Conservation (phyloP, 192 early-diverging fungal species). For the Coemansia sp. region DNA sequence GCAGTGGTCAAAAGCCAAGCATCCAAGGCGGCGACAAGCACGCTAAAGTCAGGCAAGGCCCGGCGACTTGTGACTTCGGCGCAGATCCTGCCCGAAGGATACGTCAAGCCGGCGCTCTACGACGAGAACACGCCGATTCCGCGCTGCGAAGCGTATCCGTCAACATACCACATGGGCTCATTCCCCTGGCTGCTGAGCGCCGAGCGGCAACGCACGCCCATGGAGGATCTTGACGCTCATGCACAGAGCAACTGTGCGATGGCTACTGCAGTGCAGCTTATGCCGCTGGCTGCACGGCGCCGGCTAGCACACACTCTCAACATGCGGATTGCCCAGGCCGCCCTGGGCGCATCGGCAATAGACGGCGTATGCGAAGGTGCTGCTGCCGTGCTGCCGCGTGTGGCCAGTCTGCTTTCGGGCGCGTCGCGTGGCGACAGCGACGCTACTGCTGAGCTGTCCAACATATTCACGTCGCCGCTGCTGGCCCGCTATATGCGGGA, state of each 20-base stretch:
- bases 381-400: constrained; percentile 19
- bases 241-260: not conserved
- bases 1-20: constrained; percentile 7
- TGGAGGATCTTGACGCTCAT: constrained; percentile 35
- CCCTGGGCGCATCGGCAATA: constrained; percentile 29
- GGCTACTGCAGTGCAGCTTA: constrained; percentile 6
- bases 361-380: constrained; percentile 36
- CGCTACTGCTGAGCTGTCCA: constrained; percentile 15
- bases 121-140: constrained; percentile 39
- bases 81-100: constrained; percentile 30
- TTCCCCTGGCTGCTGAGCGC: constrained; percentile 52
- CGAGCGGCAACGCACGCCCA: constrained; percentile 42
- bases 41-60: constrained; percentile 13
- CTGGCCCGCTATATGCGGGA: constrained; percentile 31
- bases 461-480: constrained; percentile 26
- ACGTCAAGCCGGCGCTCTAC: constrained; percentile 33
- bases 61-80: constrained; percentile 31
- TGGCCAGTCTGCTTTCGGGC: constrained; percentile 28
- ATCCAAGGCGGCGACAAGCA: not conserved
- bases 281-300: constrained; percentile 28
- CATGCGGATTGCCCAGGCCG: constrained; percentile 30
- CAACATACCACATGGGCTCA: constrained; percentile 32
- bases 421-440: constrained; percentile 19
- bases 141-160: constrained; percentile 40
- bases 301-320: constrained; percentile 35